Evolutionary conservation across 768 basidiomycete species (phyloP).

Genomic region (Rickenella mellea): DNA sequence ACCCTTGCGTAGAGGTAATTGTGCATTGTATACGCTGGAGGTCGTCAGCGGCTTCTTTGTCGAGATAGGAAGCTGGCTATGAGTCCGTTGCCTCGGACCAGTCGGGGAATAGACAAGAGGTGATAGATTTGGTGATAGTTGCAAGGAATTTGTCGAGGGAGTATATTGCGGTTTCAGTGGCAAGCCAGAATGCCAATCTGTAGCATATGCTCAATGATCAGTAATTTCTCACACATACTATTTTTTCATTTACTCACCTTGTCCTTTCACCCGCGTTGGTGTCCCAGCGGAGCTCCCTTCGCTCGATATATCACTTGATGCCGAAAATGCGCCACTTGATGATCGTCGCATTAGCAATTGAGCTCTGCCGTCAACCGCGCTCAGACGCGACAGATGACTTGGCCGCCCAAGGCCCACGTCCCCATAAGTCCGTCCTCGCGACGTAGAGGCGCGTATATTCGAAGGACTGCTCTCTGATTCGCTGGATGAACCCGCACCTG

Average conservation of each 20-base stretch:
- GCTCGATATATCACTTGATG: slow-evolving; percentile 55
- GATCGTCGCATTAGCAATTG: slow-evolving; percentile 66
- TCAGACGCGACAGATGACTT: too few species aligned
- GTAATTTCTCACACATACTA: too few species aligned
- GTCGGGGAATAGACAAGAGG: not conserved
- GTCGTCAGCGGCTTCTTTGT: too few species aligned
- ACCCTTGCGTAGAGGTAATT: too few species aligned
- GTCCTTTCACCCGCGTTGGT: slow-evolving; percentile 49
- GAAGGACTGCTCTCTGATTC: slow-evolving; percentile 5
- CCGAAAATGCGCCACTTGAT: slow-evolving; percentile 76
- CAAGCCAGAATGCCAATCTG: not conserved
- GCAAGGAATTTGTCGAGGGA: not conserved
- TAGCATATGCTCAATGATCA: not conserved
- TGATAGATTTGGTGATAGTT: not conserved
- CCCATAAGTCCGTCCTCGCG: slow-evolving; percentile 38
- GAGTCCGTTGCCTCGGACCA: not conserved
- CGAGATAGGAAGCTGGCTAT: not conserved
- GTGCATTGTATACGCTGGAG: too few species aligned
- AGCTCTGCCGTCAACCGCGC: slow-evolving; percentile 24
- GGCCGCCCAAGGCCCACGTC: slow-evolving; percentile 64
- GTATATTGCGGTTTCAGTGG: not conserved
- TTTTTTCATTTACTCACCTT: slow-evolving; percentile 24
- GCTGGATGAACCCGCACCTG: slow-evolving; percentile 1
- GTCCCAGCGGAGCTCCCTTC: slow-evolving; percentile 35
- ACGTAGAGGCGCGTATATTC: slow-evolving; percentile 5